Base-by-base conservation (phyloP, 768 basidiomycete genomes). In the Psilocybe cubensis region DNA sequence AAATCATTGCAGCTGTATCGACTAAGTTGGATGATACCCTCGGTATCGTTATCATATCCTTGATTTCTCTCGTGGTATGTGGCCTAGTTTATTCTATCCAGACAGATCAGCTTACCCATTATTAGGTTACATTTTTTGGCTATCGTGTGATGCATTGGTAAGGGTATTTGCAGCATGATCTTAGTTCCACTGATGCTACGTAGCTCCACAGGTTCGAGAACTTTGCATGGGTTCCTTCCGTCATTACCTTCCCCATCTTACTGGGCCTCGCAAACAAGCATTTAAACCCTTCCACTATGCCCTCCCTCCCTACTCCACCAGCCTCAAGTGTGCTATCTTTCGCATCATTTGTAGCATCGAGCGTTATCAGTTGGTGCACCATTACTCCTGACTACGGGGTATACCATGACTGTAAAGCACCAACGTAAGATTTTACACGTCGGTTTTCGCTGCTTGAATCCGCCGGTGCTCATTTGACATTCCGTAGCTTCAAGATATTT, bases 231-330 rank as follows among this genome's bases (percentile, higher is more conserved):
- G 73, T 90, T 7, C 90, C 91, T 0, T 82, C 85, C 40, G 70
- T 83, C 7, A 68, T 92, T 40, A 78, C 82, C 12, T 87, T 88
- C 68, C 67, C 88, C 24, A 78, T 89, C 24, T 81, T 86, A 24
- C 75, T 88, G 25, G 88, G 87, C 0, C 73, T 88, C 3, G 82
- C 87, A 0, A 87, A 85, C 0, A 84, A 85, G 63, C 77, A 89
- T 56, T 73, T 92, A 9, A 66, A 73, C 31, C 66, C 70, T 1
- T 65, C 72, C 24, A 75, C 66, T n/a, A 66, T 67, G 46, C 64
- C 70, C 3, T 18, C 61, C 3, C 61, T 66, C 28, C 73, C 75
- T 10, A 25, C 69, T 1, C 67, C 74, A 17, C 60, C 68, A 18
- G 69, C 72, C 2, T 54, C 72, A 2, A 44, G 66, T 3, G 50